phyloP scores from a whole-genome alignment of 768 basidiomycete genomes.

The Russula ochroleuca region DNA sequence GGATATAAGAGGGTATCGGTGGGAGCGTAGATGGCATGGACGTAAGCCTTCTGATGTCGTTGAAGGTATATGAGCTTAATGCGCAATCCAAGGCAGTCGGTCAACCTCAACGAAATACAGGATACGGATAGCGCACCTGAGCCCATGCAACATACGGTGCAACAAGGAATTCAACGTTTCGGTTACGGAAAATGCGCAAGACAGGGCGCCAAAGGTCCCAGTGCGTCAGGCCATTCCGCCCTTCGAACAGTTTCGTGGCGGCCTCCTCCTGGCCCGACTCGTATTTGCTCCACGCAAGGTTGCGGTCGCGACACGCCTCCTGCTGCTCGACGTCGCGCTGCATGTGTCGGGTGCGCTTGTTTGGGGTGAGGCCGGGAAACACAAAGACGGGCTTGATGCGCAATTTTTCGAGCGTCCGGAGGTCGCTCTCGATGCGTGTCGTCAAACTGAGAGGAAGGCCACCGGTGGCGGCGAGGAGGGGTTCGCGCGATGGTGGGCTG shows the following conservation, averaged over 20 bases:
- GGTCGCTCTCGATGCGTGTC: constrained; percentile 84
- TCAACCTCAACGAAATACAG: background rate
- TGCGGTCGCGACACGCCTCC: constrained; percentile 69
- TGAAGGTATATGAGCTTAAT: constrained; percentile 88
- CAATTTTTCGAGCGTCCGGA: constrained; percentile 83
- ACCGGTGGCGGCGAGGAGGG: constrained; percentile 90
- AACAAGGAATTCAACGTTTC: constrained; percentile 93
- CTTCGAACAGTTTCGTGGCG: constrained; percentile 80
- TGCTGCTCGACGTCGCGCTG: constrained; percentile 46
- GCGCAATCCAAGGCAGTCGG: constrained; percentile 12
- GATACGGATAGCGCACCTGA: constrained; percentile 58
- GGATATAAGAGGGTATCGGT: constrained; percentile 89
- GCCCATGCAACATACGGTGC: constrained; percentile 96
- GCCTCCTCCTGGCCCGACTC: constrained; percentile 89
- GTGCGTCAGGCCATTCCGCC: constrained; percentile 61
- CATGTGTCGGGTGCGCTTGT: constrained; percentile 64
- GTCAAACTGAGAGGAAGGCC: constrained; percentile 88
- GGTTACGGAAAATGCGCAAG: constrained; percentile 85
- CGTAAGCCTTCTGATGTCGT: constrained; percentile 88
- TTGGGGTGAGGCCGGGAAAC: constrained; percentile 83
- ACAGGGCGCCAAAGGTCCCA: constrained; percentile 96
- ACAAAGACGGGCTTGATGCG: constrained; percentile 99
- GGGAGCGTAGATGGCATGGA: constrained; percentile 90
- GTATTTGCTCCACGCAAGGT: constrained; percentile 90
- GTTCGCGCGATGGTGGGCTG: constrained; percentile 74